Evolutionary conservation across 768 basidiomycete species (phyloP).

Genomic region (Rhodotorula toruloides): DNA sequence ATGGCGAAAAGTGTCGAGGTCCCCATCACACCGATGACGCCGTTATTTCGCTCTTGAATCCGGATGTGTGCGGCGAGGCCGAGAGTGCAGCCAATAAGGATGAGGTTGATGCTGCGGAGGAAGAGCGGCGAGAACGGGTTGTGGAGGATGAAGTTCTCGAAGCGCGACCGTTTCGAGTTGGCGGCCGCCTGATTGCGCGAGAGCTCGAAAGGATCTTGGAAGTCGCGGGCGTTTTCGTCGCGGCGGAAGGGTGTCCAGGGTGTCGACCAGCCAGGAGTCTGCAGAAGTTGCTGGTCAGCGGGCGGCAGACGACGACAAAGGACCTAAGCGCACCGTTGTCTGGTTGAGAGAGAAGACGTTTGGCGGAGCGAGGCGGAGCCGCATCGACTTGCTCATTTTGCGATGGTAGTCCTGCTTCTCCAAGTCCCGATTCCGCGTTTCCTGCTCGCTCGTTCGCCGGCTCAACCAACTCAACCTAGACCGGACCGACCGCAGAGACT

Average conservation of each 20-base stretch:
- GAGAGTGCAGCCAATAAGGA: slow-evolving; percentile 71
- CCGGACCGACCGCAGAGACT: background rate
- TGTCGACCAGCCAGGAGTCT: slow-evolving; percentile 40
- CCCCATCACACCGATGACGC: slow-evolving; percentile 67
- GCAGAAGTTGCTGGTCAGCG: background rate
- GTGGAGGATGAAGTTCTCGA: slow-evolving; percentile 34
- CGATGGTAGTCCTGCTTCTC: slow-evolving; percentile 31
- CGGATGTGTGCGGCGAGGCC: slow-evolving; percentile 72
- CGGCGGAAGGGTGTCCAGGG: slow-evolving; percentile 40
- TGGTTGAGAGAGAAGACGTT: slow-evolving; percentile 37
- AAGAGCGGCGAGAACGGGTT: slow-evolving; percentile 47
- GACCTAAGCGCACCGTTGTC: slow-evolving; percentile 14
- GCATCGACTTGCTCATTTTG: slow-evolving; percentile 26
- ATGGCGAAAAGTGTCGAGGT: slow-evolving; percentile 79
- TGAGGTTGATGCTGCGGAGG: slow-evolving; percentile 76
- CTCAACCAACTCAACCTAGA: slow-evolving; percentile 13
- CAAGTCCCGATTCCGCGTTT: background rate
- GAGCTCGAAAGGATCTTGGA: slow-evolving; percentile 34
- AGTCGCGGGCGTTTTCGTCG: background rate
- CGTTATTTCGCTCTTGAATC: slow-evolving; percentile 53
- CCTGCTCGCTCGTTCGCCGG: slow-evolving; percentile 5
- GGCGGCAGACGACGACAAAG: background rate
- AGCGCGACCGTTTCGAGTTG: slow-evolving; percentile 12
- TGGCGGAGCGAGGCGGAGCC: slow-evolving; percentile 21
- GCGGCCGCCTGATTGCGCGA: slow-evolving; percentile 6